Evolutionary conservation across 768 basidiomycete genomes (phyloP).

Genomic region (Boletus insuetus): DNA sequence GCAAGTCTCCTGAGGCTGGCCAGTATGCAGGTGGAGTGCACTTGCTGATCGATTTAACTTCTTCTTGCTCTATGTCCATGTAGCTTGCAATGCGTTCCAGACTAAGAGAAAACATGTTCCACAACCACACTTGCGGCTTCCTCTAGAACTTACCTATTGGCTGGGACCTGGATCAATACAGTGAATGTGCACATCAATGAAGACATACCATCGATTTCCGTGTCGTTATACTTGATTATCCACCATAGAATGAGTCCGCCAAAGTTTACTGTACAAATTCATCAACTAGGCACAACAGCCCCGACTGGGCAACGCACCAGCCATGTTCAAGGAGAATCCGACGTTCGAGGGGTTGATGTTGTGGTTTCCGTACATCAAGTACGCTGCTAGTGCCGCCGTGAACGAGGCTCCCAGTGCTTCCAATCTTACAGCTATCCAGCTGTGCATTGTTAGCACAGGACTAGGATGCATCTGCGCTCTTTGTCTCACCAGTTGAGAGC

Average conservation of each 20-base stretch:
- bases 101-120: slow-evolving; percentile 7
- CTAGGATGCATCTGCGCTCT: no score
- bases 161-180: slow-evolving; percentile 5
- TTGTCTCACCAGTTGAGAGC: slow-evolving; percentile 23
- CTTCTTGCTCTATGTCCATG: slow-evolving; percentile 41
- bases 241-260: slow-evolving; percentile 17
- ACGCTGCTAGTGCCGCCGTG: slow-evolving; percentile 25
- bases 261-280: background rate
- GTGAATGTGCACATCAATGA: background rate
- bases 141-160: slow-evolving; percentile 18
- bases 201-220: slow-evolving; percentile 10
- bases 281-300: background rate
- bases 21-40: slow-evolving; percentile 59
- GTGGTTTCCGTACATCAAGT: slow-evolving; percentile 34
- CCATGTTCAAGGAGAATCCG: slow-evolving; percentile 13
- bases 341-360: slow-evolving; percentile 16
- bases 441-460: background rate
- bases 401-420: slow-evolving; percentile 43
- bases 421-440: slow-evolving; percentile 38
- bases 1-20: slow-evolving; percentile 57
- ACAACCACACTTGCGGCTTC: background rate
- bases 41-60: slow-evolving; percentile 48
- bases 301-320: slow-evolving; percentile 1
- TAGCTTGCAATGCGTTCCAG: slow-evolving; percentile 43
- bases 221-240: slow-evolving; percentile 21